Conservation (phyloP, 305 asterid genomes). For the Fraxinus latifolia region DNA sequence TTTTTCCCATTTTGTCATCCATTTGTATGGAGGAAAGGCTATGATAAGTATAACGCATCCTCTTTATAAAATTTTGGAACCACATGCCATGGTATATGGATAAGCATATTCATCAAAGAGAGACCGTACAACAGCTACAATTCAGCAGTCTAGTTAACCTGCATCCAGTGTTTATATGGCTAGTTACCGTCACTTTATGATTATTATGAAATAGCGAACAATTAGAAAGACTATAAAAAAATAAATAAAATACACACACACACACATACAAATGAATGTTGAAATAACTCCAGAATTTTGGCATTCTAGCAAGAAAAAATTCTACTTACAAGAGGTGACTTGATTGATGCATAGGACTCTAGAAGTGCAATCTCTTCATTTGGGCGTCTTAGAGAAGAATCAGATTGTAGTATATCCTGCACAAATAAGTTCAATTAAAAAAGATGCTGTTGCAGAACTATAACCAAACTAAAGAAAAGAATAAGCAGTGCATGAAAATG, state of each 20-base stretch:
- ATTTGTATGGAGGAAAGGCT: neutral
- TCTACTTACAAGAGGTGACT: conserved; percentile 77
- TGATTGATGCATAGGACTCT: conserved; percentile 67
- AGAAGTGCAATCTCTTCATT: conserved; percentile 62
- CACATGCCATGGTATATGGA: neutral
- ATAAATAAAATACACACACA: neutral
- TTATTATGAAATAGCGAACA: neutral
- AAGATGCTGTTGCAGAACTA: conserved; percentile 1
- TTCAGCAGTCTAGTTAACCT: neutral
- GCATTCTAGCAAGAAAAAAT: neutral
- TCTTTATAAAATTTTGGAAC: neutral
- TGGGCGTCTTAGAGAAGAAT: conserved; percentile 68
- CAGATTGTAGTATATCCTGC: conserved; percentile 73
- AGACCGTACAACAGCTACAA: neutral
- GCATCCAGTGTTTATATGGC: neutral
- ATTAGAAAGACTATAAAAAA: neutral
- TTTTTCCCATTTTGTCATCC: neutral
- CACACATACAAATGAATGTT: neutral
- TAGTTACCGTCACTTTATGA: neutral
- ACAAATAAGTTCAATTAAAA: conserved; percentile 19
- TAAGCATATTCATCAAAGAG: neutral
- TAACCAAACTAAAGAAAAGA: neutral
- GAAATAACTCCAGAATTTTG: neutral
- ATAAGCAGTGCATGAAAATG: neutral
- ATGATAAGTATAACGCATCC: neutral